Conservation (phyloP, 1,139 yeast genomes). For the Scheffersomyces segobiensis region DNA sequence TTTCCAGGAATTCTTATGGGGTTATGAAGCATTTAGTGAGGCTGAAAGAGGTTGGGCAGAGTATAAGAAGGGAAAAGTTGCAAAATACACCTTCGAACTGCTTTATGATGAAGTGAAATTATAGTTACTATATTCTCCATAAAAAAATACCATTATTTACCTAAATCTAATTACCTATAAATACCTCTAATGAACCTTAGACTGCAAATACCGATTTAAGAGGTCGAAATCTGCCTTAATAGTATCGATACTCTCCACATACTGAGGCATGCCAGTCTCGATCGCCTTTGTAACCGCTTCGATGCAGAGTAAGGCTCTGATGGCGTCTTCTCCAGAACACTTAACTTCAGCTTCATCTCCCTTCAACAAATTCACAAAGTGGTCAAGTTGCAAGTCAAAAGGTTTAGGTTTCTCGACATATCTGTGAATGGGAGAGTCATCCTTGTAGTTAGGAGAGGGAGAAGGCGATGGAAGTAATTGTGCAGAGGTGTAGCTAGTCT, state of each 20-base stretch:
- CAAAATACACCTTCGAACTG: background rate
- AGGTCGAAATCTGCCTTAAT: conserved; percentile 17
- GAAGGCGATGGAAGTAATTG: conserved; percentile 20
- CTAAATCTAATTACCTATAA: background rate
- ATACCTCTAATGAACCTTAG: background rate
- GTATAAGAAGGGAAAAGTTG: background rate
- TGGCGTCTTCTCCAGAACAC: conserved; percentile 44
- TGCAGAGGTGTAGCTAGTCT: conserved; percentile 6
- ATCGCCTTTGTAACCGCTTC: conserved; percentile 41
- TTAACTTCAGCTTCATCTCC: conserved; percentile 33
- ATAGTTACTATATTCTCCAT: background rate
- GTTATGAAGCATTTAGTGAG: conserved; percentile 26
- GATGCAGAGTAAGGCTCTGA: conserved; percentile 39
- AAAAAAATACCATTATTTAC: background rate
- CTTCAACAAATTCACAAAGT: conserved; percentile 35
- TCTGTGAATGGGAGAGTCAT: conserved; percentile 18
- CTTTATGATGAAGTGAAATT: background rate
- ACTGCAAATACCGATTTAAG: conserved; percentile 3
- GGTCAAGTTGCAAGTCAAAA: conserved; percentile 41
- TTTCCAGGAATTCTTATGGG: conserved; percentile 23
- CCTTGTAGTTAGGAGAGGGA: conserved; percentile 26
- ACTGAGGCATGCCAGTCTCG: conserved; percentile 36
- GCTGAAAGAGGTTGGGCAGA: conserved; percentile 13
- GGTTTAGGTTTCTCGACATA: conserved; percentile 28
- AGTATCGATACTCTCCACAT: conserved; percentile 25